These are phyloP conservation scores for Trypanosoma platydactyli DNA, from an alignment of 208 protist species.

Conservation along the genomic window DNA sequence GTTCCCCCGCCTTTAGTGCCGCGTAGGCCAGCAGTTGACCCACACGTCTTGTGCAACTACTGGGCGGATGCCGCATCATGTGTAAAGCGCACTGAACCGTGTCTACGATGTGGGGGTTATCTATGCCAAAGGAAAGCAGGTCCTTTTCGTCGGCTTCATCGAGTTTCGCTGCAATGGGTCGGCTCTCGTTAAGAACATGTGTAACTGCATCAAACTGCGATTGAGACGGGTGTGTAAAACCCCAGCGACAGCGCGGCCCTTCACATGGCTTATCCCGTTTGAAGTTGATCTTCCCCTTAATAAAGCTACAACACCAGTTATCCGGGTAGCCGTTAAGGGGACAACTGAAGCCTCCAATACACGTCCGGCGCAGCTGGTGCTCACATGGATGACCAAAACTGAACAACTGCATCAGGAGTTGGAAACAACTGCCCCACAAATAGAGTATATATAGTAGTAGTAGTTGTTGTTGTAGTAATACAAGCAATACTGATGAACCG, in stretches of 20 bases:
- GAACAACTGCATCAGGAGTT: conserved; percentile 80
- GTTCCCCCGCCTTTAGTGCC: conserved; percentile 62
- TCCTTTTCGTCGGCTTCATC: conserved; percentile 79
- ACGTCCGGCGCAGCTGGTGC: conserved; percentile 83
- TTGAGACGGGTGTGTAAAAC: conserved; percentile 80
- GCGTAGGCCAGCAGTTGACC: conserved; percentile 85
- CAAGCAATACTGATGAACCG: too few relatives aligned
- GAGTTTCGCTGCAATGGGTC: conserved; percentile 73
- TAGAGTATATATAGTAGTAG: not conserved
- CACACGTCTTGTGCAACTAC: conserved; percentile 56
- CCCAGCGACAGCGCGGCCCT: conserved; percentile 81
- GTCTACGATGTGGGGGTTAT: conserved; percentile 76
- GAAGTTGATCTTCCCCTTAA: conserved; percentile 92
- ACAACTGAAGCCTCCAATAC: conserved; percentile 84
- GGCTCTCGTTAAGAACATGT: conserved; percentile 80
- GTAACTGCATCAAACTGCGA: conserved; percentile 85
- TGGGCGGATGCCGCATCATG: conserved; percentile 83
- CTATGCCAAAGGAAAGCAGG: conserved; percentile 69
- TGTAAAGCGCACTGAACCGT: conserved; percentile 88
- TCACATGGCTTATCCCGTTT: conserved; percentile 91
- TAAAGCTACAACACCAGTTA: conserved; percentile 88
- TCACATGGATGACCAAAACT: conserved; percentile 89
- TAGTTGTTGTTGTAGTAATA: too few relatives aligned
- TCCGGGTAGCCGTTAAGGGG: conserved; percentile 88
- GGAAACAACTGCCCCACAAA: not conserved